Evolutionary conservation across 2,329 filamentous ascomycete genomes (phyloP).

Genomic region (Arthroderma sp.): DNA sequence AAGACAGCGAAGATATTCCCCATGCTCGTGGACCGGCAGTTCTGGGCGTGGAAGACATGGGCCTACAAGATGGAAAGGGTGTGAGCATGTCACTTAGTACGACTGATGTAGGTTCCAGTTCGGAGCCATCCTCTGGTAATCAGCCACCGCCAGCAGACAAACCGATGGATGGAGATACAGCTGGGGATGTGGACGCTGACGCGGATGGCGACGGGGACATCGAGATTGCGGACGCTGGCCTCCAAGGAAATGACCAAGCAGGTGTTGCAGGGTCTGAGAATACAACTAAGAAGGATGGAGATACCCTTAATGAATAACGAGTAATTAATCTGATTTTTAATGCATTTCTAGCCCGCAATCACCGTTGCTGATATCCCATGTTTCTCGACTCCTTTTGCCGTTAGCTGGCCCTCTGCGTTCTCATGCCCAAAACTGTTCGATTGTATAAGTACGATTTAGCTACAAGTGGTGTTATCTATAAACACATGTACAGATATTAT

Average conservation of each 20-base stretch:
- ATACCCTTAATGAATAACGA: neutral
- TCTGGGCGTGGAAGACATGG: conserved; percentile 76
- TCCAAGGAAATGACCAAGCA: neutral
- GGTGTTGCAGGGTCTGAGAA: neutral
- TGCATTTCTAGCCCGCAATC: neutral
- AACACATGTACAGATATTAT: no score
- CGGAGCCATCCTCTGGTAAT: conserved; percentile 10
- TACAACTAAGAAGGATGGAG: no score
- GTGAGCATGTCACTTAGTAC: conserved; percentile 27
- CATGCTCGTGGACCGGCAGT: conserved; percentile 75
- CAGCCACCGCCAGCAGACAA: conserved; percentile 3
- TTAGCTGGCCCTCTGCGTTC: no score
- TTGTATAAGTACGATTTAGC: no score
- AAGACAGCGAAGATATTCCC: conserved; percentile 49
- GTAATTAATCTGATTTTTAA: neutral
- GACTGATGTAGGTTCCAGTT: conserved; percentile 9
- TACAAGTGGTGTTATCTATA: no score
- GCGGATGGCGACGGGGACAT: conserved; percentile 25
- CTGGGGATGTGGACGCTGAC: conserved; percentile 9
- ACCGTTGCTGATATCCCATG: no score
- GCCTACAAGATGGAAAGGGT: conserved; percentile 50
- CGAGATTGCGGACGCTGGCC: conserved; percentile 21
- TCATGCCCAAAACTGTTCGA: no score
- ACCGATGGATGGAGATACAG: conserved; percentile 9
- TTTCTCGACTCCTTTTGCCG: no score